phyloP scores from a whole-genome alignment of 306 rosid species.

The Dryas octopetala region DNA sequence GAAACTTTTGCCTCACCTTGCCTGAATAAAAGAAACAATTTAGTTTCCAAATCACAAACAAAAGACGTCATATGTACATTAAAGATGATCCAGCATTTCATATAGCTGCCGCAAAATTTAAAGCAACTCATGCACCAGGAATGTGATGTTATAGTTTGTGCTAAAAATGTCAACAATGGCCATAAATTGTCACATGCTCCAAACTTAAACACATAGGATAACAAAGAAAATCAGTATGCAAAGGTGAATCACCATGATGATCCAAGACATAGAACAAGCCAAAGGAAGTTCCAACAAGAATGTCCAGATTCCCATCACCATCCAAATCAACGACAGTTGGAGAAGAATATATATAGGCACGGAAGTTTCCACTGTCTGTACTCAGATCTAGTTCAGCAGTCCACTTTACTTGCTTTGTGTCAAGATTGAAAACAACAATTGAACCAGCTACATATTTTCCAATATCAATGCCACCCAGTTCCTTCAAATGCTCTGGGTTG shows the following conservation, averaged over 20 bases:
- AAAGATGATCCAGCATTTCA: neutral
- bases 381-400: constrained; percentile 84
- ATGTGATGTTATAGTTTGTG: neutral
- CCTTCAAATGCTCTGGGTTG: constrained; percentile 82
- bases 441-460: constrained; percentile 90
- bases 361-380: constrained; percentile 68
- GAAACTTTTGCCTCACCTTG: constrained; percentile 85
- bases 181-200: neutral
- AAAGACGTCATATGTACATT: neutral
- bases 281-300: constrained; percentile 91
- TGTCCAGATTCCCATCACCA: constrained; percentile 94
- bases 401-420: constrained; percentile 95
- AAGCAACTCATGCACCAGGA: neutral
- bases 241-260: constrained; percentile 66
- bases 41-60: constrained; percentile 9
- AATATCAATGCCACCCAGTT: constrained; percentile 86
- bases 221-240: constrained; percentile 10
- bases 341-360: constrained; percentile 81
- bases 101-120: neutral
- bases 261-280: constrained; percentile 94
- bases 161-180: neutral
- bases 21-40: constrained; percentile 53
- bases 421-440: constrained; percentile 90
- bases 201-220: constrained; percentile 1
- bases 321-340: constrained; percentile 93